Base-by-base conservation (phyloP, 495 filamentous ascomycete species). In the Penicillium daleae region DNA sequence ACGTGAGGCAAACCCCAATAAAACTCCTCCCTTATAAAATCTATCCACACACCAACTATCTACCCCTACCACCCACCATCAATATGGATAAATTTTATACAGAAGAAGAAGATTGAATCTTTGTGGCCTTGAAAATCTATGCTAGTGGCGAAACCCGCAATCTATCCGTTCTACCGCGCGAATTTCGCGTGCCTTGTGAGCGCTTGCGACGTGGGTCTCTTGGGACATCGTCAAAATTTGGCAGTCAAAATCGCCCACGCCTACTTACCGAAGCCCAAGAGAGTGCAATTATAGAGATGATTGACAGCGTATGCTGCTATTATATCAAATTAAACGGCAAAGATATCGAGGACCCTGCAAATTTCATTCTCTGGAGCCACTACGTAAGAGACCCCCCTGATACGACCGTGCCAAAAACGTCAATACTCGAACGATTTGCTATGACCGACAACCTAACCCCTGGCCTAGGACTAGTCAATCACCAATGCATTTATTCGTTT, bases 251-350 rank as follows among this genome's bases (percentile, higher is more conserved):
- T 6, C 21, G 53, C 53, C 53, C 50, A 53, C 50, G 50, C 29
- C 50, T 53, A 15, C 53, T 56, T 56, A 42, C 32, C 3, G 32
- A 42, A 21, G 37, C 53, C 53, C 24, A 56, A 21, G 53, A 56
- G 21, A 2, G 6, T 15, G 53, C 53, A 15, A 56, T 56, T 40
- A 1, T 42, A 26, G 26, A 35, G 33, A 13, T 7, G 4, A 56
- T 56, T 27, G 21, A 56, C 27, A 24, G 6, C 9, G 3, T 42
- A 3, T 6, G 50, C 50, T 6, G 17, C 1, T 27, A 33, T 3
- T 40, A 42, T 26, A 56, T 56, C 4, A 56, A 39, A 29, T 42
- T 42, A 0, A 39, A 56, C 24, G 37, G 21, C 7, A 56, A 15
- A 26, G 53, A 56, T 56, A 56, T 56, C 10, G 53, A 56, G 10